Evolutionary conservation across 2,329 filamentous ascomycete species (phyloP).

Genomic region (Catunica adiposa): DNA sequence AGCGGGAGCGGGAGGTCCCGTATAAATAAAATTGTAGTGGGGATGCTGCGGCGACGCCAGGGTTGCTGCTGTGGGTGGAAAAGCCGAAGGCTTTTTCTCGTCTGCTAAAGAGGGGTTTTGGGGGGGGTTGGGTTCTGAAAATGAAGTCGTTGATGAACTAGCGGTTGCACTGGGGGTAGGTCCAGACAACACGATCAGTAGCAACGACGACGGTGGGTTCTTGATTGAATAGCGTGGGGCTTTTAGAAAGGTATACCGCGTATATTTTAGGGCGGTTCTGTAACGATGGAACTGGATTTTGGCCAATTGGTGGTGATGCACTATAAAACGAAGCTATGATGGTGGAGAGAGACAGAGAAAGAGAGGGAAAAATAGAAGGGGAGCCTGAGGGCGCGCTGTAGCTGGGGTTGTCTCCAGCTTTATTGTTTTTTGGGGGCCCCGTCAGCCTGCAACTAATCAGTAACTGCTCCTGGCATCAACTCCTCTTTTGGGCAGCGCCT

Average conservation of each 20-base stretch:
- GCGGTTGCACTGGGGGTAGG: background rate
- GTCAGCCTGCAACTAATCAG: slow-evolving; percentile 14
- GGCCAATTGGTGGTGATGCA: slow-evolving; percentile 6
- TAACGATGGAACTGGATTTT: background rate
- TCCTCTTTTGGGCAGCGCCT: background rate
- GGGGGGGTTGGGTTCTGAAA: background rate
- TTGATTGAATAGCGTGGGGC: slow-evolving; percentile 2
- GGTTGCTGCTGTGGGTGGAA: slow-evolving; percentile 2
- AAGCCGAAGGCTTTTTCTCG: slow-evolving; percentile 6
- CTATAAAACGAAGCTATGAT: slow-evolving; percentile 7
- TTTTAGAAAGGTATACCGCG: background rate
- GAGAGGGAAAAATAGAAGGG: slow-evolving; percentile 10
- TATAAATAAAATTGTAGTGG: slow-evolving; percentile 2
- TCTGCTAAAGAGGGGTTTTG: background rate
- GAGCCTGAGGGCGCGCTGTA: slow-evolving; percentile 11
- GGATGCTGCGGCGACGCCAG: slow-evolving; percentile 6
- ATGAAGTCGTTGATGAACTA: slow-evolving; percentile 1
- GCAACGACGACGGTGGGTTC: background rate
- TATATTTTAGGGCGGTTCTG: slow-evolving; percentile 1
- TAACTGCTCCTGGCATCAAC: slow-evolving; percentile 8
- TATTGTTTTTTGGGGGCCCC: slow-evolving; percentile 13
- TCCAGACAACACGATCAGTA: background rate
- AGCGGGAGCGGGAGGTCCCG: background rate
- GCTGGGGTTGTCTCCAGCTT: slow-evolving; percentile 13
- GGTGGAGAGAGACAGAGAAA: slow-evolving; percentile 10